phyloP scores from a whole-genome alignment of 305 asterid genomes.

The Striga hermonthica region DNA sequence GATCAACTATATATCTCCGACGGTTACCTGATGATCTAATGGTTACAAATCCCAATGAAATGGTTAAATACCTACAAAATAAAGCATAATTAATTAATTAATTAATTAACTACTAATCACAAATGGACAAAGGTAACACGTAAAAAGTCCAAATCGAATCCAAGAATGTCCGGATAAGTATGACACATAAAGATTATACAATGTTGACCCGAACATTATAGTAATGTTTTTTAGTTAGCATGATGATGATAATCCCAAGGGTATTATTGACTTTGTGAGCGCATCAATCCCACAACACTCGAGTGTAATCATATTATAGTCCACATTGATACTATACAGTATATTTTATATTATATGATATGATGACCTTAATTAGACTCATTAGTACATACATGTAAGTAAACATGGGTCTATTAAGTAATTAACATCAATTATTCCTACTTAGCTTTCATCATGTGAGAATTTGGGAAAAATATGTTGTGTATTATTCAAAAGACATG shows the following conservation, averaged over 20 bases:
- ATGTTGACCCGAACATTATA: constrained; percentile 25
- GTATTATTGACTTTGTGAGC: no score
- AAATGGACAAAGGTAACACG: constrained; percentile 7
- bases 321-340: not conserved
- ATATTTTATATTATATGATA: not conserved
- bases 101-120: not conserved
- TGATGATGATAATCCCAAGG: constrained; percentile 24
- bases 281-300: constrained; percentile 25
- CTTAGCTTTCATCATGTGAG: no score
- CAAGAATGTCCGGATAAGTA: constrained; percentile 28
- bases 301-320: constrained; percentile 13
- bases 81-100: no score
- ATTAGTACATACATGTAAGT: constrained; percentile 30
- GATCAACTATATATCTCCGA: no score
- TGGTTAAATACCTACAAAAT: no score
- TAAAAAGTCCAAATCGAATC: constrained; percentile 30
- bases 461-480: no score
- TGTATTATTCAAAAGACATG: no score
- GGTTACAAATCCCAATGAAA: no score
- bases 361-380: constrained; percentile 26
- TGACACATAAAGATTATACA: constrained; percentile 24
- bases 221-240: not conserved
- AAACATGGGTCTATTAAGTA: no score
- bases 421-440: no score
- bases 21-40: no score